These are phyloP conservation scores for Tylopilus rubrobrunneus DNA, from an alignment of 768 basidiomycete species.

Conservation along the genomic window DNA sequence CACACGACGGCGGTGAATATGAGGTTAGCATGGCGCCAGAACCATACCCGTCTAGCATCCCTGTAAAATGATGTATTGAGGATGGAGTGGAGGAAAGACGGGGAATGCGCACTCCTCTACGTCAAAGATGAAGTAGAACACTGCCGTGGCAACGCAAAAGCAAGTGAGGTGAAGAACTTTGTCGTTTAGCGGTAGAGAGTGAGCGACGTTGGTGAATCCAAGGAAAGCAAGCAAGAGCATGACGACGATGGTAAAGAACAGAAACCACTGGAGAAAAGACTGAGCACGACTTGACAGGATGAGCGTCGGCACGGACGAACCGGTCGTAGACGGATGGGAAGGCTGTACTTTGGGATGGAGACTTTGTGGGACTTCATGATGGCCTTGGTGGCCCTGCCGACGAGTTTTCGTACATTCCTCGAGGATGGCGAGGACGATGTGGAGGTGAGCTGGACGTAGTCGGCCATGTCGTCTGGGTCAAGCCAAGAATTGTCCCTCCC, in stretches of 20 bases:
- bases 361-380: slow-evolving; percentile 72
- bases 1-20: slow-evolving; percentile 69
- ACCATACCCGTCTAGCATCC: slow-evolving; percentile 78
- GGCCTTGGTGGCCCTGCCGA: slow-evolving; percentile 46
- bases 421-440: slow-evolving; percentile 9
- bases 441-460: slow-evolving; percentile 6
- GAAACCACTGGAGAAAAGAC: slow-evolving; percentile 62
- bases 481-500: background rate
- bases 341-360: slow-evolving; percentile 59
- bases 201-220: slow-evolving; percentile 70
- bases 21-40: slow-evolving; percentile 72
- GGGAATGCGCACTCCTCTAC: slow-evolving; percentile 69
- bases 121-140: slow-evolving; percentile 87
- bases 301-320: slow-evolving; percentile 34
- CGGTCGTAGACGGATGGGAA: slow-evolving; percentile 70
- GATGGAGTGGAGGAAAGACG: background rate
- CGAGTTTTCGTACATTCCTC: slow-evolving; percentile 30
- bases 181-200: slow-evolving; percentile 67
- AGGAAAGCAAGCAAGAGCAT: slow-evolving; percentile 71
- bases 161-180: slow-evolving; percentile 79
- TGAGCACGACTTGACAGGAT: slow-evolving; percentile 4
- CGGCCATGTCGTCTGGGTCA: slow-evolving; percentile 8
- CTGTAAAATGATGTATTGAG: slow-evolving; percentile 34
- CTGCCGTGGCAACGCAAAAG: slow-evolving; percentile 67
- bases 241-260: slow-evolving; percentile 63